Evolutionary conservation across 2,329 filamentous ascomycete genomes (phyloP).

Genomic region (Diaporthe capsici): DNA sequence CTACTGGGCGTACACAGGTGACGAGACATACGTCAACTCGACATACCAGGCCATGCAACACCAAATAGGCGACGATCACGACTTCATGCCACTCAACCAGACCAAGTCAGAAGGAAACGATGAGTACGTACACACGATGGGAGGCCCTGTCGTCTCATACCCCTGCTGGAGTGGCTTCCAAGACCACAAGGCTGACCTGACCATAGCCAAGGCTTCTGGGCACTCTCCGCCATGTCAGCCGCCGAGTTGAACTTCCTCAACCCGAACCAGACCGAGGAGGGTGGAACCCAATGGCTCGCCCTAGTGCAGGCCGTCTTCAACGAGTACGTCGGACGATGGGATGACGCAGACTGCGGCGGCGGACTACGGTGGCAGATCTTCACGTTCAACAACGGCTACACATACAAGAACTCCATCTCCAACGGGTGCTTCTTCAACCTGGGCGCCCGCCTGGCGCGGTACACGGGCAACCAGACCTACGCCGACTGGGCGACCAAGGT

Average conservation of each 20-base stretch:
- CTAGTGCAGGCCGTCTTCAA: conserved; percentile 87
- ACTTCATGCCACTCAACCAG: conserved; percentile 70
- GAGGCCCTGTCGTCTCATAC: not conserved
- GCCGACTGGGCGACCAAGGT: conserved; percentile 69
- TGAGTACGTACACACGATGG: conserved; percentile 62
- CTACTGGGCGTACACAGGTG: conserved; percentile 75
- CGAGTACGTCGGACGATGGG: conserved; percentile 83
- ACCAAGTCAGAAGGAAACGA: conserved; percentile 73
- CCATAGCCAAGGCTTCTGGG: conserved; percentile 81
- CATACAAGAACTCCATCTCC: conserved; percentile 63
- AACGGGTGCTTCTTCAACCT: conserved; percentile 65
- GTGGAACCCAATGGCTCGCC: conserved; percentile 75
- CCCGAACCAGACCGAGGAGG: conserved; percentile 56
- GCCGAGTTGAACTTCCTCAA: conserved; percentile 78
- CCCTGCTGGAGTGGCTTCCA: not conserved
- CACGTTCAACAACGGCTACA: conserved; percentile 82
- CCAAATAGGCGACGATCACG: conserved; percentile 65
- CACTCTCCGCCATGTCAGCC: conserved; percentile 77
- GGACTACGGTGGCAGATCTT: conserved; percentile 90
- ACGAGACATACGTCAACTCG: conserved; percentile 69
- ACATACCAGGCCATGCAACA: conserved; percentile 66
- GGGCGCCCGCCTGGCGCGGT: conserved; percentile 71
- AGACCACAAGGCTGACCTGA: conserved; percentile 54
- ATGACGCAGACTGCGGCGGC: conserved; percentile 72
- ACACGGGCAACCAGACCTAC: conserved; percentile 75